Conservation (phyloP, 371 early-diverging fungal species). For the Funneliformis caledonium region DNA sequence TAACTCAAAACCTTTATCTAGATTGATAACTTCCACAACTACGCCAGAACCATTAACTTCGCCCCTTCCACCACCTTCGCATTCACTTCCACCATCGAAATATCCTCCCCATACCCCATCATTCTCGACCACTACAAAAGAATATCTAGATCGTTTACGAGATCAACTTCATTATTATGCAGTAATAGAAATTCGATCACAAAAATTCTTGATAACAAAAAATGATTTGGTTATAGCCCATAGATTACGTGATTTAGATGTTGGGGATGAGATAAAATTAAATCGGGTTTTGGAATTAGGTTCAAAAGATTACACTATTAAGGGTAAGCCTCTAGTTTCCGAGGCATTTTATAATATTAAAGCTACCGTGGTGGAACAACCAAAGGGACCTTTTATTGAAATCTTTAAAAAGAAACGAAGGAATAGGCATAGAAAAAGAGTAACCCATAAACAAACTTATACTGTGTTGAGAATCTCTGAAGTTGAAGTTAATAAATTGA, state of each 20-base stretch:
- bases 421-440: slow-evolving; percentile 80
- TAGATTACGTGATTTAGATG: slow-evolving; percentile 74
- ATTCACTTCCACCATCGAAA: background rate
- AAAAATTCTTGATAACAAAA: slow-evolving; percentile 85
- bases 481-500: slow-evolving; percentile 66
- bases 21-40: background rate
- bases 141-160: background rate
- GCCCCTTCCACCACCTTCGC: background rate
- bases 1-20: too few species aligned
- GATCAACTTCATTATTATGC: slow-evolving; percentile 34
- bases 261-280: slow-evolving; percentile 88
- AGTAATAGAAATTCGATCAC: slow-evolving; percentile 86
- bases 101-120: background rate
- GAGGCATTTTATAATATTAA: slow-evolving; percentile 73
- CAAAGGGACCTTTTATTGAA: slow-evolving; percentile 75
- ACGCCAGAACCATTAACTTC: background rate
- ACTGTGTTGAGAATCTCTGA: slow-evolving; percentile 80
- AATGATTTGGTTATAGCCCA: slow-evolving; percentile 89
- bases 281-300: slow-evolving; percentile 90
- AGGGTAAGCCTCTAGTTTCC: slow-evolving; percentile 85
- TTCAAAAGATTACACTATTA: slow-evolving; percentile 81
- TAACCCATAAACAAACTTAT: slow-evolving; percentile 72
- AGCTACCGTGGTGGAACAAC: slow-evolving; percentile 91
- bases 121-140: slow-evolving; percentile 5
- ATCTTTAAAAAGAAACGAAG: slow-evolving; percentile 90